Percentiles rank a stretch among this genome's conserved stretches.
Conservation (phyloP, 768 basidiomycete genomes). For the Mrakia blollopis region DNA sequence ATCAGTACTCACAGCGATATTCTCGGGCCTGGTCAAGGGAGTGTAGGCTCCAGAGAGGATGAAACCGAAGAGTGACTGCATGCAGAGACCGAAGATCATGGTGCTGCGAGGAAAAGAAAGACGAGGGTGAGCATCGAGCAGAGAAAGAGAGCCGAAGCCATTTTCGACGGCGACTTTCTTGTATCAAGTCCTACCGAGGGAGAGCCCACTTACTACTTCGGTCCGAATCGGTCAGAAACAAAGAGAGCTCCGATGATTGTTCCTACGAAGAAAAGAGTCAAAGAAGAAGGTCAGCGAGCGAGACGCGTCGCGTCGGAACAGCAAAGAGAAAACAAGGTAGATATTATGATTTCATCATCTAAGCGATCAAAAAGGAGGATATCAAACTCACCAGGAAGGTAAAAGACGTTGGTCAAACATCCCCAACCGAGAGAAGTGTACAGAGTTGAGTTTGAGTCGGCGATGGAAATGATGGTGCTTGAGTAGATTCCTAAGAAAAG, state of each 20-base stretch:
- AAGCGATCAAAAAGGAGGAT: background rate
- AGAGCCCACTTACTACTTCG: constrained; percentile 43
- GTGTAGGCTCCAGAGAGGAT: constrained; percentile 71
- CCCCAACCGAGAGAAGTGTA: constrained; percentile 26
- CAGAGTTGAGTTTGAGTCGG: constrained; percentile 12
- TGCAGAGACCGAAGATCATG: constrained; percentile 53
- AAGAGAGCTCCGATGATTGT: constrained; percentile 66
- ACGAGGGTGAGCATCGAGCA: background rate
- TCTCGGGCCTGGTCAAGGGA: constrained; percentile 51
- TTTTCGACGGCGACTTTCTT: too few species aligned
- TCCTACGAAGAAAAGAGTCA: constrained; percentile 38
- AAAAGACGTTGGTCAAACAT: constrained; percentile 52
- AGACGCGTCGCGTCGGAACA: background rate
- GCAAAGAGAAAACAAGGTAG: too few species aligned
- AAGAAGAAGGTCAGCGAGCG: background rate
- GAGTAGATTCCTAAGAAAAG: constrained; percentile 73
- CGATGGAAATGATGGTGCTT: constrained; percentile 56
- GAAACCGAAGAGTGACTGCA: constrained; percentile 54
- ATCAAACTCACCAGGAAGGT: constrained; percentile 46
- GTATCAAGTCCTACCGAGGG: too few species aligned
- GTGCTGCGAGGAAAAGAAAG: constrained; percentile 51
- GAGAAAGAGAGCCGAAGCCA: too few species aligned
- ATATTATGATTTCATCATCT: too few species aligned
- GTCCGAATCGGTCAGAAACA: constrained; percentile 65
- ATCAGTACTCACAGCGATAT: constrained; percentile 42